Evolutionary conservation across 768 basidiomycete genomes (phyloP).

Genomic region (Tubosaeta sp.): DNA sequence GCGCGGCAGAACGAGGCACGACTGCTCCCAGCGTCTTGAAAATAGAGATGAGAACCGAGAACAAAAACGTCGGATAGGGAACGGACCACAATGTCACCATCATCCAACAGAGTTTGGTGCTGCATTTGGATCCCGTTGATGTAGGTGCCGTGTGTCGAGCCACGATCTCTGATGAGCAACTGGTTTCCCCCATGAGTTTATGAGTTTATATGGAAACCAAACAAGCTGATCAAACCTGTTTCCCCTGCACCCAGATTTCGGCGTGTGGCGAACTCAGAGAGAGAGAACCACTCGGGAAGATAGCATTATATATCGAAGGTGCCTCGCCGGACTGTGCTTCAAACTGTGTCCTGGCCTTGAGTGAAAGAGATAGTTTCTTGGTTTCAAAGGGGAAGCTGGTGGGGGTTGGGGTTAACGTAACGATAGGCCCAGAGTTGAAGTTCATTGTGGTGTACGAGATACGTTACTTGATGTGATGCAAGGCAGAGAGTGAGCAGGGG

Average conservation of each 20-base stretch:
- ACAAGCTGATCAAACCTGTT: slow-evolving; percentile 32
- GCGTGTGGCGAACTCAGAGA: slow-evolving; percentile 42
- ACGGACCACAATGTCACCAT: slow-evolving; percentile 45
- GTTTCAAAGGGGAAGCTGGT: slow-evolving; percentile 36
- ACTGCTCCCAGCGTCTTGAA: slow-evolving; percentile 39
- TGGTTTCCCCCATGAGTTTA: slow-evolving; percentile 19
- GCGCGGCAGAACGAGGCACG: slow-evolving; percentile 36
- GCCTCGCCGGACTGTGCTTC: slow-evolving; percentile 29
- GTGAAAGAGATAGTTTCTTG: slow-evolving; percentile 34
- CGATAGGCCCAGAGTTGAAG: slow-evolving; percentile 25
- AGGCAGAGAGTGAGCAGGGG: slow-evolving; percentile 1
- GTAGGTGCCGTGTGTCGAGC: slow-evolving; percentile 45
- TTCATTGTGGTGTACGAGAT: slow-evolving; percentile 15
- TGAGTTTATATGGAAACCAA: background rate
- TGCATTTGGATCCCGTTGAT: slow-evolving; percentile 42
- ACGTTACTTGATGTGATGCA: background rate
- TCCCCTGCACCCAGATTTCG: slow-evolving; percentile 43
- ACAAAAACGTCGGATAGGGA: background rate
- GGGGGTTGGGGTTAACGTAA: slow-evolving; percentile 33
- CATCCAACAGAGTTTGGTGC: slow-evolving; percentile 33
- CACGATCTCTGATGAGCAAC: slow-evolving; percentile 46
- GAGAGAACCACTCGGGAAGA: slow-evolving; percentile 38
- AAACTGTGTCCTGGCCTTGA: slow-evolving; percentile 29
- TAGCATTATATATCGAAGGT: slow-evolving; percentile 34
- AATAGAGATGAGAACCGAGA: slow-evolving; percentile 6